A percentile compares a stretch with the other conserved stretches of the same genome.
These are phyloP conservation scores for Pelargonium fulgidum DNA, from an alignment of 441 rosid genomes.

Conservation along the genomic window DNA sequence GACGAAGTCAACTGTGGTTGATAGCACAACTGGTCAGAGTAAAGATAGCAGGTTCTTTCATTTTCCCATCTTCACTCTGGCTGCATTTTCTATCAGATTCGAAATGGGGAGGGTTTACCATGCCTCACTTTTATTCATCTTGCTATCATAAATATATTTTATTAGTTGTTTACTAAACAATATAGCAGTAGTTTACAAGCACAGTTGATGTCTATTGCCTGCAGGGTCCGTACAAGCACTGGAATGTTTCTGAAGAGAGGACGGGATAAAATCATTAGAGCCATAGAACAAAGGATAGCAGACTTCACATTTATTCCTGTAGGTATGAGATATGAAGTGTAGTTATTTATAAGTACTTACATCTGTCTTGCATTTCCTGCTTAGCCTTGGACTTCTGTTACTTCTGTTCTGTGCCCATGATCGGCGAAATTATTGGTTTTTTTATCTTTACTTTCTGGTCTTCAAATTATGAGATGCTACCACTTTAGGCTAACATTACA, in stretches of 20 bases:
- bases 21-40: slow-evolving; percentile 55
- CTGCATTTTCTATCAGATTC: background rate
- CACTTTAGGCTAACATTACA: slow-evolving; percentile 16
- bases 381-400: background rate
- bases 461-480: background rate
- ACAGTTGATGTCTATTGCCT: slow-evolving; percentile 15
- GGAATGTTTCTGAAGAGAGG: slow-evolving; percentile 78
- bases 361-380: background rate
- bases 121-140: background rate
- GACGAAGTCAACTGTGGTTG: slow-evolving; percentile 63
- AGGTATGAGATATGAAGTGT: slow-evolving; percentile 37
- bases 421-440: background rate
- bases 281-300: slow-evolving; percentile 81
- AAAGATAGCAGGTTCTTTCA: slow-evolving; percentile 51
- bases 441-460: background rate
- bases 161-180: background rate
- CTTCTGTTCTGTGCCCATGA: background rate
- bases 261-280: slow-evolving; percentile 53
- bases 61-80: slow-evolving; percentile 7
- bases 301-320: slow-evolving; percentile 77
- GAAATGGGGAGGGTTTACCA: background rate
- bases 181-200: slow-evolving; percentile 3
- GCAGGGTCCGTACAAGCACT: slow-evolving; percentile 84
- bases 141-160: background rate
- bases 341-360: background rate